These are phyloP conservation scores for Tylopilus balloui DNA, from an alignment of 768 basidiomycete genomes.

Conservation along the genomic window DNA sequence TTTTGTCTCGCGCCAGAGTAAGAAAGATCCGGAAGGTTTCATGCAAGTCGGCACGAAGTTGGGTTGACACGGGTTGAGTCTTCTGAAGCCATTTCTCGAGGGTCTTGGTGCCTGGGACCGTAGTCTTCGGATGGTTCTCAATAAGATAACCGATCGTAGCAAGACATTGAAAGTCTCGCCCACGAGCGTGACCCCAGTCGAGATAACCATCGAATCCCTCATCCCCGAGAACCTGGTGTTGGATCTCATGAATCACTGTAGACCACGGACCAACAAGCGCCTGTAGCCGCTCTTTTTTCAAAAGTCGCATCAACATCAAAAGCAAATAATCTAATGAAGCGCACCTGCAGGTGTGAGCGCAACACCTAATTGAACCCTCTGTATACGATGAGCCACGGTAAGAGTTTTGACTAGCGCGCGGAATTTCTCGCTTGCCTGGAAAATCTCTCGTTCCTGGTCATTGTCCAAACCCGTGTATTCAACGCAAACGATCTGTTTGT, in stretches of 20 bases:
- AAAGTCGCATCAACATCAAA: background rate
- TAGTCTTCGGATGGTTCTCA: conserved; percentile 27
- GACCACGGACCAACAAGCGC: conserved; percentile 47
- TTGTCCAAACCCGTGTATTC: conserved; percentile 48
- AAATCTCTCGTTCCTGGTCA: conserved; percentile 64
- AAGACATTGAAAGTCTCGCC: conserved; percentile 44
- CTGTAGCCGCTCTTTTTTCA: conserved; percentile 42
- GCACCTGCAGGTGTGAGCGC: conserved; percentile 46
- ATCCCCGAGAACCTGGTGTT: conserved; percentile 33
- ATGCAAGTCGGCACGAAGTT: conserved; percentile 26
- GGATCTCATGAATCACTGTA: conserved; percentile 39
- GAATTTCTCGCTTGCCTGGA: conserved; percentile 38
- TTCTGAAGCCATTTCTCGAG: conserved; percentile 38
- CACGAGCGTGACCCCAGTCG: conserved; percentile 41
- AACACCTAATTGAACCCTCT: conserved; percentile 53
- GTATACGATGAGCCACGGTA: background rate
- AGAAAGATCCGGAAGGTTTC: conserved; percentile 35
- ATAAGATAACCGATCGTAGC: conserved; percentile 35
- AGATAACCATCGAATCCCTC: conserved; percentile 37
- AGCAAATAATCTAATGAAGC: conserved; percentile 3
- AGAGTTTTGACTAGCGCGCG: background rate
- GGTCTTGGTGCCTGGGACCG: conserved; percentile 22
- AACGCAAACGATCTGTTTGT: conserved; percentile 47
- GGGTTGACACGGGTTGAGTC: conserved; percentile 22
- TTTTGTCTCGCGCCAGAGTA: conserved; percentile 31